phyloP scores from a whole-genome alignment of 768 basidiomycete species.

The Mycena kentingensis region DNA sequence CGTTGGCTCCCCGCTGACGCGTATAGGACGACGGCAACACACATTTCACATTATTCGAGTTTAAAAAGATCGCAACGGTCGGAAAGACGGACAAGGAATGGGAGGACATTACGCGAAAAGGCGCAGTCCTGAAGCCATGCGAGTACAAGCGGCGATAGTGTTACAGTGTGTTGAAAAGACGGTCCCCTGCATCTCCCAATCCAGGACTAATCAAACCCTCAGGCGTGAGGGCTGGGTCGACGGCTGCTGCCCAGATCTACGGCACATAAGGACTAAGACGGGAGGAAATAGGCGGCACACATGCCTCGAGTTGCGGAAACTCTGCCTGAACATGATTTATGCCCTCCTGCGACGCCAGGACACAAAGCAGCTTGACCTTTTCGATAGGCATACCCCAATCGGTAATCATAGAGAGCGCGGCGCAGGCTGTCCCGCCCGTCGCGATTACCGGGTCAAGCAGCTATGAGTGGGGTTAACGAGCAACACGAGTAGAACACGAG shows the following conservation, averaged over 20 bases:
- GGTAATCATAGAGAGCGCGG: constrained; percentile 81
- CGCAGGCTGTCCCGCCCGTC: constrained; percentile 89
- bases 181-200: constrained; percentile 88
- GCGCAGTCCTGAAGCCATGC: constrained; percentile 76
- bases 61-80: constrained; percentile 58
- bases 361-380: constrained; percentile 78
- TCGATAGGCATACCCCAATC: constrained; percentile 81
- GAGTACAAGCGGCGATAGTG: constrained; percentile 91
- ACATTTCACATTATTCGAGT: constrained; percentile 85
- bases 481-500: neutral
- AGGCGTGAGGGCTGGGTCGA: constrained; percentile 70
- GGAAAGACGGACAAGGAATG: constrained; percentile 61
- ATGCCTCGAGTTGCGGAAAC: constrained; percentile 82
- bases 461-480: neutral
- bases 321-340: constrained; percentile 61
- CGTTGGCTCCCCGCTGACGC: neutral
- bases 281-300: constrained; percentile 16
- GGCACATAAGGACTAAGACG: neutral
- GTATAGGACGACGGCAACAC: constrained; percentile 76
- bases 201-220: constrained; percentile 89
- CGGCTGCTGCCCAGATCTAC: constrained; percentile 85
- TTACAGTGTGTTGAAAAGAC: constrained; percentile 76
- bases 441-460: constrained; percentile 92
- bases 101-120: constrained; percentile 52
- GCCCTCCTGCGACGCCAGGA: constrained; percentile 80